Percentiles rank a stretch among this genome's conserved stretches.
These are phyloP conservation scores for Penicillium ucsense DNA, from an alignment of 495 filamentous ascomycete genomes.

Conservation along the genomic window DNA sequence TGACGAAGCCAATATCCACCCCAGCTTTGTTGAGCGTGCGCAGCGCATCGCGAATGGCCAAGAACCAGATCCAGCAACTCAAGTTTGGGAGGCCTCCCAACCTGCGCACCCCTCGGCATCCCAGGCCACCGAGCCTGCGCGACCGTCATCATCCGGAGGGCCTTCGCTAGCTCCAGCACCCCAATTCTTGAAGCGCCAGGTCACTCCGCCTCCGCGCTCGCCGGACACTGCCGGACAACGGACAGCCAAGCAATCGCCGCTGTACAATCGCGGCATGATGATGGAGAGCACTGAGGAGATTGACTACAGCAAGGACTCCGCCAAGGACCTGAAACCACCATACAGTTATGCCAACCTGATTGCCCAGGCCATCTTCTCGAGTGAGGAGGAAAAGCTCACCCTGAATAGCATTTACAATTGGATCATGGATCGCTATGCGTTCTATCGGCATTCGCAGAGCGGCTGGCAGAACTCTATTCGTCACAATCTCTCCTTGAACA, in stretches of 20 bases:
- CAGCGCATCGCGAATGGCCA: slow-evolving; percentile 39
- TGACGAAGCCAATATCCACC: slow-evolving; percentile 48
- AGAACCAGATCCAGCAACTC: slow-evolving; percentile 20
- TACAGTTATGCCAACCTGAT: slow-evolving; percentile 98
- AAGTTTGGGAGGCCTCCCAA: slow-evolving; percentile 29
- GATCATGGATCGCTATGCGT: slow-evolving; percentile 82
- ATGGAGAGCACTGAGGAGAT: slow-evolving; percentile 69
- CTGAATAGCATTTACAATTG: slow-evolving; percentile 84
- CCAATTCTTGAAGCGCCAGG: slow-evolving; percentile 57
- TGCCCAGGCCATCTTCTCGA: slow-evolving; percentile 83
- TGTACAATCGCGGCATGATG: slow-evolving; percentile 59
- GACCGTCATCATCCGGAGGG: slow-evolving; percentile 27
- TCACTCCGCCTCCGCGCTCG: slow-evolving; percentile 52
- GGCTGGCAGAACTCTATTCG: slow-evolving; percentile 99
- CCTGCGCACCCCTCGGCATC: slow-evolving; percentile 30
- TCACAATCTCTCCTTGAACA: slow-evolving; percentile 90
- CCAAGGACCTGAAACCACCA: slow-evolving; percentile 83
- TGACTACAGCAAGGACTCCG: slow-evolving; percentile 73
- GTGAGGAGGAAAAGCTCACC: slow-evolving; percentile 74
- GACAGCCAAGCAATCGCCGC: slow-evolving; percentile 47
- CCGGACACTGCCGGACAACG: slow-evolving; percentile 33
- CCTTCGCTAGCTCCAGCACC: slow-evolving; percentile 58
- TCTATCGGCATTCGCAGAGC: slow-evolving; percentile 70
- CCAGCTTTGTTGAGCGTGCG: slow-evolving; percentile 42
- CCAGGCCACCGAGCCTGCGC: slow-evolving; percentile 17